Conservation (phyloP, 2,329 filamentous ascomycete genomes). For the Fusarium siculi region DNA sequence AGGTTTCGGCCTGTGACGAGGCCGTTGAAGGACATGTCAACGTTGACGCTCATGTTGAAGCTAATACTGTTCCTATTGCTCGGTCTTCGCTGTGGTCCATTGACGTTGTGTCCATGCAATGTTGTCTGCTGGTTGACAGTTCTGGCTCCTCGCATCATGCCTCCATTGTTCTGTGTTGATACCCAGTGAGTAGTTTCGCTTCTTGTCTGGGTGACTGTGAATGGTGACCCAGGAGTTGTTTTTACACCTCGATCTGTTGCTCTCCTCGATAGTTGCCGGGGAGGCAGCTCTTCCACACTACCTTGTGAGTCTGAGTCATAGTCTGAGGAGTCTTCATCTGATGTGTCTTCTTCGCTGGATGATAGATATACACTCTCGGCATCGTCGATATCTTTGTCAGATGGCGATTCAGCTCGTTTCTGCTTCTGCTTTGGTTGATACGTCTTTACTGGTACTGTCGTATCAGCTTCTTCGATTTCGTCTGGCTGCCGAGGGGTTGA, state of each 20-base stretch:
- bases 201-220: conserved; percentile 29
- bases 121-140: conserved; percentile 35
- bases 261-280: conserved; percentile 24
- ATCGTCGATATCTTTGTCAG: conserved; percentile 17
- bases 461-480: conserved; percentile 33
- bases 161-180: conserved; percentile 26
- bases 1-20: conserved; percentile 41
- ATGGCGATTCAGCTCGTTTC: conserved; percentile 19
- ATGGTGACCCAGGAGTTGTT: conserved; percentile 10
- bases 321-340: conserved; percentile 27
- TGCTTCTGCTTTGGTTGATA: conserved; percentile 4
- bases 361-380: conserved; percentile 38
- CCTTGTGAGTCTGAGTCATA: conserved; percentile 26
- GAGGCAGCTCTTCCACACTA: conserved; percentile 23
- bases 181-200: conserved; percentile 40
- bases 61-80: conserved; percentile 36
- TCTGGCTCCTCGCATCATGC: conserved; percentile 32
- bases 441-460: conserved; percentile 5
- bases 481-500: conserved; percentile 23
- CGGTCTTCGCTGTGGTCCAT: conserved; percentile 8
- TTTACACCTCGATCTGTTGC: conserved; percentile 8
- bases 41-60: conserved; percentile 41
- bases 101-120: conserved; percentile 29
- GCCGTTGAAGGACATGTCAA: conserved; percentile 41
- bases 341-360: conserved; percentile 26